These are phyloP conservation scores for Sphaerulina vaccinii DNA, from an alignment of 2,329 filamentous ascomycete species.

Conservation along the genomic window DNA sequence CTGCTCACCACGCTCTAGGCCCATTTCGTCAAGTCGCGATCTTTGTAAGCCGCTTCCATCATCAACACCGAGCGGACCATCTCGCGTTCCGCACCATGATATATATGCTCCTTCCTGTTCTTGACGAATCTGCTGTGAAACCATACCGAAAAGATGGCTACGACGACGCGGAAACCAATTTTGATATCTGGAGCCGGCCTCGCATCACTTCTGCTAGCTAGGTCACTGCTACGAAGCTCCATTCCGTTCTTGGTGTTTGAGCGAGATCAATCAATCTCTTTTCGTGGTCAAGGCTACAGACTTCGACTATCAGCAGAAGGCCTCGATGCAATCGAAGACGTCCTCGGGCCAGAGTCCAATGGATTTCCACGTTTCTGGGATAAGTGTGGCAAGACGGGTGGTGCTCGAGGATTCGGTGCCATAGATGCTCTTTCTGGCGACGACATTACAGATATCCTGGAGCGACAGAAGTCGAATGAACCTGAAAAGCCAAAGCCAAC, in stretches of 20 bases:
- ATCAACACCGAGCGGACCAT: not conserved
- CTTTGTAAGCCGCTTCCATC: not conserved
- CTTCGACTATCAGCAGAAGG: constrained; percentile 58
- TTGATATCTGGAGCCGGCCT: constrained; percentile 45
- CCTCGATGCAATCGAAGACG: constrained; percentile 60
- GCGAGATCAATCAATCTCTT: constrained; percentile 50
- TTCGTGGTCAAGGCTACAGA: constrained; percentile 63
- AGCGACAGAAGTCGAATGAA: constrained; percentile 7
- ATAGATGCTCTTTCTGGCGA: constrained; percentile 57
- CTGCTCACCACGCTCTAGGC: too few species aligned
- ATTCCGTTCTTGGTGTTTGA: constrained; percentile 46
- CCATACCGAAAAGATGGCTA: constrained; percentile 9
- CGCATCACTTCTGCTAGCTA: constrained; percentile 41
- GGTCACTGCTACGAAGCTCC: constrained; percentile 36
- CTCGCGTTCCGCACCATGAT: too few species aligned
- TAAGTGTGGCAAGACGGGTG: constrained; percentile 59
- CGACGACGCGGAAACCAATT: constrained; percentile 38
- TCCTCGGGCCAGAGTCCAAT: constrained; percentile 31
- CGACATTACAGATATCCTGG: constrained; percentile 13
- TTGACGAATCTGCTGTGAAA: too few species aligned
- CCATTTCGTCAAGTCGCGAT: too few species aligned
- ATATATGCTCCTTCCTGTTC: too few species aligned
- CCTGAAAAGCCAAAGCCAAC: constrained; percentile 21
- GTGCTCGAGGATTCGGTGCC: constrained; percentile 48
- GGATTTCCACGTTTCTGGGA: constrained; percentile 58